phyloP scores from a whole-genome alignment of 139 green algal species.

The Pleodorina starrii region DNA sequence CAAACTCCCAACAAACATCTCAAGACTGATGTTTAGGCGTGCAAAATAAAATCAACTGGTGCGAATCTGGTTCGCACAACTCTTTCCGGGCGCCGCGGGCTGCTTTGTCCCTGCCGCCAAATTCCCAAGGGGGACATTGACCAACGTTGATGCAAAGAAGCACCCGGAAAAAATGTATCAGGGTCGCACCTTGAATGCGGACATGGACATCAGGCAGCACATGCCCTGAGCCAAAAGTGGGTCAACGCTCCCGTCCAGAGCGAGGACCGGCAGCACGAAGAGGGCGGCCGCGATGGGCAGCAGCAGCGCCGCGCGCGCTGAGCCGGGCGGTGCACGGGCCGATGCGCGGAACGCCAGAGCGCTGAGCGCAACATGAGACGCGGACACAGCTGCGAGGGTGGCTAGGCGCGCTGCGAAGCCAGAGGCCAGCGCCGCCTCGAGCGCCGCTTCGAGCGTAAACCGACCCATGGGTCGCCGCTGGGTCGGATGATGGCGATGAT shows the following conservation, averaged over 20 bases:
- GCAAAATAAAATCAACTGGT: too few species aligned
- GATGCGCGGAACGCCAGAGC: background rate
- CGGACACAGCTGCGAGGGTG: background rate
- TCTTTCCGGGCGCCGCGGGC: too few species aligned
- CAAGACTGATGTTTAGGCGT: too few species aligned
- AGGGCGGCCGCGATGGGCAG: background rate
- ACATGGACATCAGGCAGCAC: constrained; percentile 18
- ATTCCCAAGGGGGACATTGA: too few species aligned
- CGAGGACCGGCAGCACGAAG: background rate
- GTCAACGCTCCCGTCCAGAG: background rate
- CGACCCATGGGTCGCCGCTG: too few species aligned
- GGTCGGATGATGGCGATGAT: too few species aligned
- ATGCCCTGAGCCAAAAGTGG: background rate
- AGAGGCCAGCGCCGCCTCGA: too few species aligned
- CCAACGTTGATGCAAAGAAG: too few species aligned
- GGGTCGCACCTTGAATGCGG: constrained; percentile 39
- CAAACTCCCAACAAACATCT: too few species aligned
- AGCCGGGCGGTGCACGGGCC: background rate
- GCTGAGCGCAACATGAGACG: background rate
- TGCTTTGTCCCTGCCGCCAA: too few species aligned
- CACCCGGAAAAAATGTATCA: background rate
- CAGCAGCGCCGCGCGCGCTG: background rate
- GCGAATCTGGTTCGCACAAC: too few species aligned
- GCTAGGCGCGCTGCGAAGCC: background rate
- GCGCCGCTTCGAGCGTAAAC: too few species aligned